phyloP scores from a whole-genome alignment of 1,139 yeast species.

The Kluyveromyces sp. region DNA sequence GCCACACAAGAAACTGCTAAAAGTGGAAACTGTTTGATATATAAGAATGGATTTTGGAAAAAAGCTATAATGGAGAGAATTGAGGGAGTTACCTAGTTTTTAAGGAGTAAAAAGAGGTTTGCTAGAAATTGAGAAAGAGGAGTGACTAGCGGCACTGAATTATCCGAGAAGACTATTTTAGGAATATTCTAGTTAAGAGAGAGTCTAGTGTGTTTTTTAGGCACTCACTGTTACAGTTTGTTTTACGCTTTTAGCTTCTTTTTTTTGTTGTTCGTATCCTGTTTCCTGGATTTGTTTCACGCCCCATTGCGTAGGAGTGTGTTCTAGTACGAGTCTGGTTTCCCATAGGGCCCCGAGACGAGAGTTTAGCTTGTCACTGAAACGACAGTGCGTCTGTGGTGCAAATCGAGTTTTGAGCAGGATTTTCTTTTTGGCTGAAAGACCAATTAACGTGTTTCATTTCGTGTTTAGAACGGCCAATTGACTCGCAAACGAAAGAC shows the following conservation, averaged over 20 bases:
- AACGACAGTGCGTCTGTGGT: no score
- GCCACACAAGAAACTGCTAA: conserved; percentile 5
- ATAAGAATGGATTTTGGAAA: conserved; percentile 1
- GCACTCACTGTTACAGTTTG: not conserved
- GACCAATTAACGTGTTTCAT: no score
- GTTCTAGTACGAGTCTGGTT: not conserved
- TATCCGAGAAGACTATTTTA: not conserved
- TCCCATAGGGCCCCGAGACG: no score
- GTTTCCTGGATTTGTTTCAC: not conserved
- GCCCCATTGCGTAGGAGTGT: not conserved
- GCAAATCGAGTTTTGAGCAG: no score
- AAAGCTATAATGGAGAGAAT: not conserved
- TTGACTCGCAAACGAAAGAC: no score
- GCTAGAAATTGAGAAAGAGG: not conserved
- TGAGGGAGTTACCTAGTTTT: conserved; percentile 1
- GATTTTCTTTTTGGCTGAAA: no score
- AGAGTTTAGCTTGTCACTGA: no score
- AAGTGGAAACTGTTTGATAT: conserved; percentile 3
- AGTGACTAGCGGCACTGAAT: not conserved
- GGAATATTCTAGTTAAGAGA: not conserved
- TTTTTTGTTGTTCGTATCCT: not conserved
- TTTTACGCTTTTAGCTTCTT: not conserved
- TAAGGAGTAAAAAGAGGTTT: conserved; percentile 1
- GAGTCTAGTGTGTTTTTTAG: not conserved
- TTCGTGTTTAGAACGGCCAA: no score